Evolutionary conservation across 179 eudicot species (phyloP), one percentile per base, ranked within the genome.

Genomic region (Beta corolliflora): DNA sequence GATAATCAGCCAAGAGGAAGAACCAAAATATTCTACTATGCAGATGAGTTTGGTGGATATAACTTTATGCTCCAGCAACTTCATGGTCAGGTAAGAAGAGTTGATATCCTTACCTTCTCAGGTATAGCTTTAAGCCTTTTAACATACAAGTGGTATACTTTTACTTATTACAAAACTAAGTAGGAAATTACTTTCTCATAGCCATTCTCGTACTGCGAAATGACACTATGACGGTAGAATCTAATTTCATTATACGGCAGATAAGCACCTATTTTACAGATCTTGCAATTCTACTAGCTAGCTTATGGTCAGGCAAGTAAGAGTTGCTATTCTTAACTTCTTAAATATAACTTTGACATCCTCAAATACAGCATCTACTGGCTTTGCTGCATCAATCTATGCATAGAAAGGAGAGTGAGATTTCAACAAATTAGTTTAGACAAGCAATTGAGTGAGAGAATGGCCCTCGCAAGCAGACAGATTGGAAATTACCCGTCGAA

Each of bases 311-410:
- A 52, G 41, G 21, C n/a, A 21, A 46, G 19, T n/a, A 21, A 15
- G 65, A 36, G 36, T 78, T 7, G n/a, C 36, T 56, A n/a, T 19
- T 45, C 25, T 69, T 83, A 83, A 86, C 86, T 86, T 83, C 75
- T 85, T 79, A 77, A 94, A 92, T 25, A 88, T 84, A 55, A 88
- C 82, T 88, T 90, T 92, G 73, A 94, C 94, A 65, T 87, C 92
- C 81, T 89, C 95, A 84, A 92, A 95, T 75, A 95, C 98, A 82
- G 90, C 92, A 69, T 85, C 95, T 79, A 90, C 70, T 53, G 98
- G 94, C 88, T 91, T 90, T 10, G 85, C 91, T 67, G 99, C 98
- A 89, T 93, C 89, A 83, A 94, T 93, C 98, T 94, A 80, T 72
- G 77, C 41, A 78, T 6, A 31, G 29, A 46, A 75, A 0, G 67